Base-by-base conservation (phyloP, 2,329 filamentous ascomycete species). In the Beauveria asiatica region DNA sequence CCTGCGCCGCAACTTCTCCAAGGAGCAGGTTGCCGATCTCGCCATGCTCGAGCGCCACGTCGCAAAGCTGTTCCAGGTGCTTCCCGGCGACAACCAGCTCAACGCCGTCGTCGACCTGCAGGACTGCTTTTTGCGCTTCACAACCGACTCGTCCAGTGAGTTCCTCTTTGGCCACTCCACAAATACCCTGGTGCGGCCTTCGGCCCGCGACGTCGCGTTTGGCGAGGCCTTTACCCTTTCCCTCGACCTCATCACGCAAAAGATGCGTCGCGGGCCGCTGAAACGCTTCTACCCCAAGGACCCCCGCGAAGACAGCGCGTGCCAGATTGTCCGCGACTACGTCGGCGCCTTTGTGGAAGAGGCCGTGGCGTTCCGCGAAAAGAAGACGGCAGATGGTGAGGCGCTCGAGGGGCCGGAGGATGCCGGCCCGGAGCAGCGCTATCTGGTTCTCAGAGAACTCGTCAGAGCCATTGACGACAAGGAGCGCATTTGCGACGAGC, bases 81-180 rank as follows among this genome's bases (percentile, higher is more conserved):
- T 48, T 16, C 49, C 64, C 4, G 13, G 17, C 3, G 44, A 23
- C 7, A 5, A 13, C 10, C 30, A 33, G 30, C 4, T 1, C 2
- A 16, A 19, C 17, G 48, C 9, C 27, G 46, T 41, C 6, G 65
- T 79, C 3, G 77, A 82, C 55, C 69, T 82, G 2, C 75, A 77
- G 61, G 74, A 75, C 1, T 68, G 81, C 4, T 76, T 82, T 64
- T 74, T 80, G 65, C 74, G 73, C 37, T 70, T 81, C 33, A 78
- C 79, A 1, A 72, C 81, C 54, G 79, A 82, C 61, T 72, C 75
- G 1, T 72, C 78, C 0, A 79, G 78, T 10, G 74, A 78, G 54
- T 85, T 89, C 64, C 75, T 90, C 33, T 67, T 71, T 63, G 69
- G 69, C 0, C 67, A 69, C 67, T 69, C 3, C 65, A 73, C 65